phyloP scores from a whole-genome alignment of 2,329 filamentous ascomycete genomes.

The Tolypocladium tundrense region DNA sequence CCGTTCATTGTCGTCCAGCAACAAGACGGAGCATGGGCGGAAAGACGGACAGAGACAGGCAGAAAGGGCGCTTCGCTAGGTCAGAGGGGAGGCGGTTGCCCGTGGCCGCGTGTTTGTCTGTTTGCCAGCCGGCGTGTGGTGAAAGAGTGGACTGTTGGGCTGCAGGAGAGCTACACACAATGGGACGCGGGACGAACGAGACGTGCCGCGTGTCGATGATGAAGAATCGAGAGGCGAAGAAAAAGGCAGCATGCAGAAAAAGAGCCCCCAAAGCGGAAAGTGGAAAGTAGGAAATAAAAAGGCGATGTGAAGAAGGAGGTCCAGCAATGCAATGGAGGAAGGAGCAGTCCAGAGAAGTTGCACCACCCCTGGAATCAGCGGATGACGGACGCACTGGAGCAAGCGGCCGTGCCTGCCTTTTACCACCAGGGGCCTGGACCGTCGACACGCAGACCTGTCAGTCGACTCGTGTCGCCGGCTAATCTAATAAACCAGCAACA shows the following conservation, averaged over 20 bases:
- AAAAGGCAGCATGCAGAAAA: background rate
- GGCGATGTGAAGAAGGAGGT: background rate
- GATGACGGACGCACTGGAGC: background rate
- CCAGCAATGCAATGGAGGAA: background rate
- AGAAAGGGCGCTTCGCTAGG: background rate
- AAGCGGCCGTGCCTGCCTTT: background rate
- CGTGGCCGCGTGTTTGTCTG: background rate
- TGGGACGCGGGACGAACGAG: background rate
- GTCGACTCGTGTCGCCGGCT: background rate
- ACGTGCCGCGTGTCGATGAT: background rate
- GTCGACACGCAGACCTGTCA: background rate
- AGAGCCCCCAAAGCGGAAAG: background rate
- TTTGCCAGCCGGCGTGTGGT: background rate
- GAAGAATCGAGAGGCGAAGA: background rate
- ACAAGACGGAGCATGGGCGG: background rate
- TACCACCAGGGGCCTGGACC: background rate
- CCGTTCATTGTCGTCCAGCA: constrained; percentile 30
- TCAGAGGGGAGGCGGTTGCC: background rate
- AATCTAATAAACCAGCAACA: background rate
- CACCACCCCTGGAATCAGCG: background rate
- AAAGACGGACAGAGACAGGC: background rate
- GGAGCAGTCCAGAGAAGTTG: background rate
- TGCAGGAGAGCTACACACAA: background rate
- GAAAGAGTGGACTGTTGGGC: background rate
- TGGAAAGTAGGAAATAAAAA: background rate